phyloP scores from a whole-genome alignment of 257 asterid genomes.

The Paulownia fortunei region DNA sequence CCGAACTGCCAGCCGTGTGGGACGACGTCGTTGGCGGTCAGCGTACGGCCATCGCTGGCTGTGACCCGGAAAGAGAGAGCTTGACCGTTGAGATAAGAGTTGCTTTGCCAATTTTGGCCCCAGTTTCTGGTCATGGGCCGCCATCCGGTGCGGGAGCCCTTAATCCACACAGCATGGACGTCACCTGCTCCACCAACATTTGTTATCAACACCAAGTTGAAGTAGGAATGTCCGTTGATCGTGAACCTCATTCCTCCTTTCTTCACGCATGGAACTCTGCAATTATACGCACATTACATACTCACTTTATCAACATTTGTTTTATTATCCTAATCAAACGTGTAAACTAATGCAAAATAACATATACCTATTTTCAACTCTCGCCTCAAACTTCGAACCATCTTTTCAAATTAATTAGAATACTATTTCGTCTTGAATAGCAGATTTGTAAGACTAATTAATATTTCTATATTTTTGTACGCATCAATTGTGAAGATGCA shows the following conservation, averaged over 20 bases:
- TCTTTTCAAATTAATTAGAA: no score
- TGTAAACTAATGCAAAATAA: no score
- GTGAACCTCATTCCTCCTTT: slow-evolving; percentile 63
- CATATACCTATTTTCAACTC: no score
- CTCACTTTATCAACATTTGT: no score
- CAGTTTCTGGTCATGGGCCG: slow-evolving; percentile 58
- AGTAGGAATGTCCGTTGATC: slow-evolving; percentile 61
- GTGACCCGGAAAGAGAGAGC: slow-evolving; percentile 53
- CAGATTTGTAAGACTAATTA: no score
- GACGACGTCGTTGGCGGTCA: slow-evolving; percentile 40
- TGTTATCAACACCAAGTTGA: slow-evolving; percentile 55
- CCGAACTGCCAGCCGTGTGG: slow-evolving; percentile 62
- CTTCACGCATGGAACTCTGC: slow-evolving; percentile 54
- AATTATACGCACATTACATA: neutral
- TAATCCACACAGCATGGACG: slow-evolving; percentile 48
- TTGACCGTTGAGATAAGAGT: slow-evolving; percentile 48
- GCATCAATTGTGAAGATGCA: no score
- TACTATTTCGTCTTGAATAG: no score
- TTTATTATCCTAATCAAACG: no score
- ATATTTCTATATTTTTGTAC: no score
- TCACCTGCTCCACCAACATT: slow-evolving; percentile 71
- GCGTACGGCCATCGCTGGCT: slow-evolving; percentile 55
- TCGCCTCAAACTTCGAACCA: no score
- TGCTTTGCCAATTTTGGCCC: slow-evolving; percentile 72
- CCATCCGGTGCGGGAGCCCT: slow-evolving; percentile 56